Evolutionary conservation across 73 alveolate species (phyloP), one percentile per base, ranked within the genome.

Genomic region (Tetrahymena malaccensis): DNA sequence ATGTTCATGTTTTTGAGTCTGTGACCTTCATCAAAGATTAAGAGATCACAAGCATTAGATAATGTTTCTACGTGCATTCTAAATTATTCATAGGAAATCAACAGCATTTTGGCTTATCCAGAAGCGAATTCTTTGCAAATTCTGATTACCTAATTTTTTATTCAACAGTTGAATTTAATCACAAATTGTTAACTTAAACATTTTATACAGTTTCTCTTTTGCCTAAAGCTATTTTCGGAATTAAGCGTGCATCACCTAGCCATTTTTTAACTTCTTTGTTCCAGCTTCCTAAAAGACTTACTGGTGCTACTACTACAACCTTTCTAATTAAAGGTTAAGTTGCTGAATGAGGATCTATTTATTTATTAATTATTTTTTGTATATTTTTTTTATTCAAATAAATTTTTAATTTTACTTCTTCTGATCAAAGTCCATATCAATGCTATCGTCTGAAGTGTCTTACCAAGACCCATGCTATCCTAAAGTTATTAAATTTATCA

Each of bases 21-120:
- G 57, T 98, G 99, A 8, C 99, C 99, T 94, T 98, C 99, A 97
- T 98, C 99, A 70, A 98, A 97, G 50, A 98, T 97, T 25, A 98
- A 89, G 33, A 98, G 93, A 93, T 98, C 99, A 25, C 93, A 50
- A 40, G 85, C 83, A 21, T 96, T 84, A 31, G 85, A 93, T 35
- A 96, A 40, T 19, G 55, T 94, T 25, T 94, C 96, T 25, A 83
- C 84, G 85, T 85, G 83, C 55, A 55, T 95, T 43, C 96, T 38
- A 55, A 96, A 96, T 21, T 93, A 43, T 35, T 96, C 98, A 85
- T 96, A 96, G 1, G 97, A 85, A 34, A 96, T 95, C 10, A 96
- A 33, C 31, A 96, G 55, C 85, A 94, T 58, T 43, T 85, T 43
- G 56, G 58, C 37, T 27, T 10, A 43, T 22, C 94, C 43, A 38